Conservation (phyloP, 805 yeast genomes). For the Pichia membranifaciens region DNA sequence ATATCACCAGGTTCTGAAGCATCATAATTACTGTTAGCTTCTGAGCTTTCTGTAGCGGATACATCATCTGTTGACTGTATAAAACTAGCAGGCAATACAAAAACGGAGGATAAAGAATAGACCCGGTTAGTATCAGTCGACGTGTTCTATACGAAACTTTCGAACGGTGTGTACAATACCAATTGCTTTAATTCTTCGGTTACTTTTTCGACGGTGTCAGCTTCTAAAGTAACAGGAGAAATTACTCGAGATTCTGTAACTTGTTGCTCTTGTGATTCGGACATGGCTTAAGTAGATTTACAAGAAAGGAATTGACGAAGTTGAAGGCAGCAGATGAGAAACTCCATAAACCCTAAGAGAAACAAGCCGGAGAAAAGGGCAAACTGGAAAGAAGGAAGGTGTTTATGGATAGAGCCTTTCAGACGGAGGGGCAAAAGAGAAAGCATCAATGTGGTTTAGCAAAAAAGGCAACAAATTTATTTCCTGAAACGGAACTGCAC, state of each 20-base stretch:
- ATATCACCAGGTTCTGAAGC: background rate
- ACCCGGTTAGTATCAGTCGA: no score
- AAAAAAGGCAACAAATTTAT: background rate
- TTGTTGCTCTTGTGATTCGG: background rate
- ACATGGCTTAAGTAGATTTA: background rate
- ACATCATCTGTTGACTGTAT: background rate
- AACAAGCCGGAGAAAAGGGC: background rate
- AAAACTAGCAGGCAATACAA: background rate
- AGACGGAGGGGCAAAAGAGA: no score
- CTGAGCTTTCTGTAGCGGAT: background rate
- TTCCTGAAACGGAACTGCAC: background rate
- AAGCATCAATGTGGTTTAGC: no score
- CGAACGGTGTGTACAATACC: background rate
- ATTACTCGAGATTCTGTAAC: background rate
- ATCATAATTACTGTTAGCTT: background rate
- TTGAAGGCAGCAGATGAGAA: background rate
- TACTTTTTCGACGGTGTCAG: background rate
- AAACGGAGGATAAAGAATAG: no score
- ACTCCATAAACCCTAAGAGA: background rate
- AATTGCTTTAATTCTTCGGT: constrained; percentile 4
- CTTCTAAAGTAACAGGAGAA: background rate
- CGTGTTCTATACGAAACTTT: background rate
- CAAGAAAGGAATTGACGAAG: background rate
- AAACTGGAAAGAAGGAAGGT: background rate
- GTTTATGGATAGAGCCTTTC: background rate